These are phyloP conservation scores for Neofusicoccum sp. DNA, from an alignment of 2,329 filamentous ascomycete species.

Conservation along the genomic window DNA sequence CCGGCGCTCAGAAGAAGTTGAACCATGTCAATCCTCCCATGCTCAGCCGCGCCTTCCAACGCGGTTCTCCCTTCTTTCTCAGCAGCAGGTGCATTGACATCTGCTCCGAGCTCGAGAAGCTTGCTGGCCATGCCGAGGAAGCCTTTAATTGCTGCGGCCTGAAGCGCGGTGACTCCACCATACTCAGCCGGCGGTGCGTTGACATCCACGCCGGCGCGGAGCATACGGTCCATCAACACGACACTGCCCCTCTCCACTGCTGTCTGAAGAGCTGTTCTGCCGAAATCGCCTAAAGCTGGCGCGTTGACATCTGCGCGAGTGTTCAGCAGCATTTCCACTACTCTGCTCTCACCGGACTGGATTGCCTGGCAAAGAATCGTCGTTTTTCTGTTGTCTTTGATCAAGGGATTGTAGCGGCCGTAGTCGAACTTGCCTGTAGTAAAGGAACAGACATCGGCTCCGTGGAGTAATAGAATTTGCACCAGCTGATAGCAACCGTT, in stretches of 20 bases:
- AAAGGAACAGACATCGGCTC: too few species aligned
- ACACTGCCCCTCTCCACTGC: background rate
- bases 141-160: conserved; percentile 31
- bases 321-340: background rate
- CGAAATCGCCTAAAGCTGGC: background rate
- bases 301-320: background rate
- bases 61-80: conserved; percentile 30
- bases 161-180: conserved; percentile 31
- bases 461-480: too few species aligned
- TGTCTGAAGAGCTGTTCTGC: background rate
- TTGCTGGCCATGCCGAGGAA: conserved; percentile 27
- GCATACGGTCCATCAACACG: conserved; percentile 23
- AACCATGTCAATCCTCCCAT: conserved; percentile 34
- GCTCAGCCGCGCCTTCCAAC: conserved; percentile 32
- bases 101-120: conserved; percentile 28
- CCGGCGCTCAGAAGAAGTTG: conserved; percentile 32
- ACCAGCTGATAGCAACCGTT: too few species aligned
- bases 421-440: too few species aligned
- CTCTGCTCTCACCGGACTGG: too few species aligned
- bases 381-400: background rate
- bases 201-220: conserved; percentile 18
- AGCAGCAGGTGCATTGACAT: conserved; percentile 28
- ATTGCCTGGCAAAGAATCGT: background rate
- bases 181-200: conserved; percentile 10
- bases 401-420: too few species aligned